Conservation (phyloP, 306 rosid species). For the Vachellia collinsii region DNA sequence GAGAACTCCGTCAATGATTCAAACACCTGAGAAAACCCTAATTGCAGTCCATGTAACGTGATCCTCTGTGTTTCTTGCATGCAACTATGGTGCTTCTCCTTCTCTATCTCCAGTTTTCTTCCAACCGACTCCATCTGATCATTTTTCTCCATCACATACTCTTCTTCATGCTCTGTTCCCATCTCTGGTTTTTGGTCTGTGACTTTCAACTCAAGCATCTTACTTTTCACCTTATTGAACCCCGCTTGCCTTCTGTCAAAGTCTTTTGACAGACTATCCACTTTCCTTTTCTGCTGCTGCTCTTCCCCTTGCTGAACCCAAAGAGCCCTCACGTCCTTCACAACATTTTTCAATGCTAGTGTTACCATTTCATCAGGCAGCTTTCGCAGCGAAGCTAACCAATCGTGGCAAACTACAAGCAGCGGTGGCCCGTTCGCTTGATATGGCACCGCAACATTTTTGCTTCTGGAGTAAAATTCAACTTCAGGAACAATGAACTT, state of each 20-base stretch:
- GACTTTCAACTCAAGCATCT: conserved; percentile 61
- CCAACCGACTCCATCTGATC: conserved; percentile 66
- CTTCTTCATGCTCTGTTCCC: conserved; percentile 44
- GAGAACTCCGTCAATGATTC: conserved; percentile 79
- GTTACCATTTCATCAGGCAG: conserved; percentile 68
- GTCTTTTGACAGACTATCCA: conserved; percentile 66
- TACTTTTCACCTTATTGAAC: conserved; percentile 56
- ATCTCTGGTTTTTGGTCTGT: conserved; percentile 50
- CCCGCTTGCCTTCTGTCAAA: conserved; percentile 58
- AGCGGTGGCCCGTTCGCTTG: conserved; percentile 73
- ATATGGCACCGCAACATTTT: conserved; percentile 48
- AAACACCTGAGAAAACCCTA: conserved; percentile 80
- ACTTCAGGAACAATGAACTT: conserved; percentile 85
- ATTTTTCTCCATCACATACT: conserved; percentile 60
- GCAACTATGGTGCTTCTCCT: conserved; percentile 73
- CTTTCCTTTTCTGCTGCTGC: conserved; percentile 85
- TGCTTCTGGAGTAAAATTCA: conserved; percentile 69
- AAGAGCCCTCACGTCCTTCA: conserved; percentile 70
- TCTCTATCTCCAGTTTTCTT: conserved; percentile 70
- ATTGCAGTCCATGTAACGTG: conserved; percentile 74
- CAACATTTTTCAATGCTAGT: conserved; percentile 61
- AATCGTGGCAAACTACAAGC: conserved; percentile 70
- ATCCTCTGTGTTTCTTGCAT: conserved; percentile 79
- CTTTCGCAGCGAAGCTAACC: conserved; percentile 75
- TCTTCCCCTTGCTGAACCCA: conserved; percentile 80